phyloP scores from a whole-genome alignment of 1,139 yeast genomes.

The Scheffersomyces segobiensis region DNA sequence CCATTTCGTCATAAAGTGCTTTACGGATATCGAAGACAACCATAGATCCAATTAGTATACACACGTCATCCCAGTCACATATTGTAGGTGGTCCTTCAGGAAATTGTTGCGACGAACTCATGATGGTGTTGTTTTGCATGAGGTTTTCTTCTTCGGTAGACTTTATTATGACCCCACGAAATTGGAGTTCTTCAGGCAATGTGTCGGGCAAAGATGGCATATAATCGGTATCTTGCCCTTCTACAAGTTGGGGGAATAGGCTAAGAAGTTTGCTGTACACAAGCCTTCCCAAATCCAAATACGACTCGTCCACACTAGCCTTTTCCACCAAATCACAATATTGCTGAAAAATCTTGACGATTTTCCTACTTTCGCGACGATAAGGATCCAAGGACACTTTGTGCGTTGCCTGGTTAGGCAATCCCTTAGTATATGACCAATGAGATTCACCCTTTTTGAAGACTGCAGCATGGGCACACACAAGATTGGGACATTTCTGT shows the following conservation, averaged over 20 bases:
- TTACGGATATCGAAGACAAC: conserved; percentile 55
- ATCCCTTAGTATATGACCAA: conserved; percentile 63
- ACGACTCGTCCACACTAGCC: conserved; percentile 95
- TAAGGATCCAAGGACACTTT: conserved; percentile 93
- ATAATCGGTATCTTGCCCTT: conserved; percentile 21
- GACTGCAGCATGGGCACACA: conserved; percentile 91
- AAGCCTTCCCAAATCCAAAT: conserved; percentile 69
- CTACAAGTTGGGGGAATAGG: conserved; percentile 27
- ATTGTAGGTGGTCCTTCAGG: conserved; percentile 9
- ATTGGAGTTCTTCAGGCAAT: conserved; percentile 30
- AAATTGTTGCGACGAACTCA: conserved; percentile 4
- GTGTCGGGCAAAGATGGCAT: conserved; percentile 55
- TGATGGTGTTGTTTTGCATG: not conserved
- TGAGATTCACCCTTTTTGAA: conserved; percentile 81
- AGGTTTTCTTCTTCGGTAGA: conserved; percentile 1
- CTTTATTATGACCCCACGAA: conserved; percentile 30
- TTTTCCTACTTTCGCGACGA: conserved; percentile 80
- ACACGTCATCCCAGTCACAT: conserved; percentile 84
- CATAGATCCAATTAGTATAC: conserved; percentile 65
- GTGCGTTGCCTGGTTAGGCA: conserved; percentile 52
- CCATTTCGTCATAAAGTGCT: conserved; percentile 53
- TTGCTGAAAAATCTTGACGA: conserved; percentile 58
- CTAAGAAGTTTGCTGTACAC: conserved; percentile 25
- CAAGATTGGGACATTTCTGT: conserved; percentile 70
- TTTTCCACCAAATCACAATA: conserved; percentile 75